Percentiles rank a stretch among this genome's conserved stretches.
Conservation (phyloP, 1,284 basidiomycete species). For the Omphalotus olearius region DNA sequence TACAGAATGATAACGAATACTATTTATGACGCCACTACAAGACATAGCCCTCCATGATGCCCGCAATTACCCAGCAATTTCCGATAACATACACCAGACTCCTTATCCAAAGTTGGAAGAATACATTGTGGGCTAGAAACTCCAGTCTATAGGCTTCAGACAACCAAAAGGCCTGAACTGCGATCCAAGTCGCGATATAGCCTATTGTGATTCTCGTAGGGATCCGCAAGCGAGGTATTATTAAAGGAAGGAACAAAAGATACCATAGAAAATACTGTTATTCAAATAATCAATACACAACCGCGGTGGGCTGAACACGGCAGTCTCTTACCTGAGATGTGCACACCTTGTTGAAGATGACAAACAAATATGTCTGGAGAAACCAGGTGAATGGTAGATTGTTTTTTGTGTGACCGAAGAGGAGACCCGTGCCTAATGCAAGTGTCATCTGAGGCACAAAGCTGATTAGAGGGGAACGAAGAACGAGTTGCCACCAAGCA, state of each 20-base stretch:
- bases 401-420: slow-evolving; percentile 48
- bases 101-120: slow-evolving; percentile 71
- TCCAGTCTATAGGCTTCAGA: slow-evolving; percentile 85
- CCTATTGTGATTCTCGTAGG: slow-evolving; percentile 36
- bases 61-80: slow-evolving; percentile 73
- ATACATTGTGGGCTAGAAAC: slow-evolving; percentile 75
- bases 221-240: slow-evolving; percentile 66
- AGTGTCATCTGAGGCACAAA: slow-evolving; percentile 75
- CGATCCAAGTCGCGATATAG: slow-evolving; percentile 67
- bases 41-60: slow-evolving; percentile 52
- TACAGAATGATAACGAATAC: background rate
- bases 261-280: slow-evolving; percentile 97
- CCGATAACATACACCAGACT: slow-evolving; percentile 72
- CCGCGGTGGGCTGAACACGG: slow-evolving; percentile 11
- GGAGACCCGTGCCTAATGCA: slow-evolving; percentile 61
- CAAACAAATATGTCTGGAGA: slow-evolving; percentile 87
- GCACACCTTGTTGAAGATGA: slow-evolving; percentile 97
- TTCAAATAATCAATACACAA: slow-evolving; percentile 5
- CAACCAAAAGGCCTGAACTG: slow-evolving; percentile 82
- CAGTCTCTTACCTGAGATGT: slow-evolving; percentile 77
- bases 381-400: slow-evolving; percentile 84
- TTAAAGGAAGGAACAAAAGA: slow-evolving; percentile 82
- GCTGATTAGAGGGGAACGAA: slow-evolving; percentile 63
- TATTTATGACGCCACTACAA: too few species aligned
- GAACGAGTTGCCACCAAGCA: slow-evolving; percentile 39